These are phyloP conservation scores for Plectosphaerella cucumerina DNA, from an alignment of 2,329 filamentous ascomycete species.

Conservation along the genomic window DNA sequence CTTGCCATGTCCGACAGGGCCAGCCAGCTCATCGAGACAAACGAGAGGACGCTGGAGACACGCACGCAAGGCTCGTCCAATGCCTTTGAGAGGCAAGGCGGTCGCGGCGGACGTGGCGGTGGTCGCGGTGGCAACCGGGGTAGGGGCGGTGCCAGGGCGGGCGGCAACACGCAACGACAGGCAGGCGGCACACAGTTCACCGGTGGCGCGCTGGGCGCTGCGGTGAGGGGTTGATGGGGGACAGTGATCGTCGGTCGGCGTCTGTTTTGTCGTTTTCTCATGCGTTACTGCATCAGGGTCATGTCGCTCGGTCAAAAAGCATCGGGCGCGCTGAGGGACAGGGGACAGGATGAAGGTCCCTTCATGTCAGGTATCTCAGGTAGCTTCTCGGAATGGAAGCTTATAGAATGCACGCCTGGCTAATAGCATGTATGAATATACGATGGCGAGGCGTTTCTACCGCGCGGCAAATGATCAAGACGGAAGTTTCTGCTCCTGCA, in stretches of 20 bases:
- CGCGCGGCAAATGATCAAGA: too few relatives aligned
- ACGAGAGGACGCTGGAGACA: slow-evolving; percentile 96
- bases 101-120: slow-evolving; percentile 63
- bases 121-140: slow-evolving; percentile 58
- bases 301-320: slow-evolving; percentile 13
- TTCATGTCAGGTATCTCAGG: slow-evolving; percentile 9
- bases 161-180: slow-evolving; percentile 59
- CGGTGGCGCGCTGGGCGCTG: slow-evolving; percentile 71
- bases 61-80: slow-evolving; percentile 93
- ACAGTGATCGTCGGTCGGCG: background rate
- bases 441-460: background rate
- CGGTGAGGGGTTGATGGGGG: slow-evolving; percentile 51
- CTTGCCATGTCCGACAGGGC: slow-evolving; percentile 95
- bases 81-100: slow-evolving; percentile 90
- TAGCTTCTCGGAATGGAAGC: slow-evolving; percentile 16
- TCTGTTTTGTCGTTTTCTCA: slow-evolving; percentile 9
- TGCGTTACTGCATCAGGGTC: slow-evolving; percentile 15
- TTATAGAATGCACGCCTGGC: slow-evolving; percentile 9
- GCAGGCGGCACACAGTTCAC: slow-evolving; percentile 76
- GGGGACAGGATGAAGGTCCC: background rate
- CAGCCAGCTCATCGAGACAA: slow-evolving; percentile 90
- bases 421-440: slow-evolving; percentile 1
- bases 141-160: slow-evolving; percentile 56
- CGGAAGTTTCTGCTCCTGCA: too few relatives aligned
- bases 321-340: slow-evolving; percentile 10